Conservation (phyloP, 169 alveolate genomes). For the Plasmodium ovale region DNA sequence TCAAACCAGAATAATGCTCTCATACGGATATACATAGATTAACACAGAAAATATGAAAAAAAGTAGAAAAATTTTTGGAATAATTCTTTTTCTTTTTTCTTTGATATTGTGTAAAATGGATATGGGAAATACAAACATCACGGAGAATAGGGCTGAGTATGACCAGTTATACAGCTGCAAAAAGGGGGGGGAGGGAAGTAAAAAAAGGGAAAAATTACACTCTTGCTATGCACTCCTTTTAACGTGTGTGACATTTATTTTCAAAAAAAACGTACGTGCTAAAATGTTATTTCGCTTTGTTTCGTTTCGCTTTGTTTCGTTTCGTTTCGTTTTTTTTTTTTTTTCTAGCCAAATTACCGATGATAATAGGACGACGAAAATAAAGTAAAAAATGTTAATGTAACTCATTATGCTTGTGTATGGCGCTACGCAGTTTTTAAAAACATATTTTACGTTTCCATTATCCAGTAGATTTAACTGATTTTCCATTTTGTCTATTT, state of each 20-base stretch:
- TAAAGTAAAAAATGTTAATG: conserved; percentile 48
- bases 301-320: too few species aligned
- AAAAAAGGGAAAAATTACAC: neutral
- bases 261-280: neutral
- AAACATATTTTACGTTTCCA: conserved; percentile 55
- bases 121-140: conserved; percentile 46
- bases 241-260: too few species aligned
- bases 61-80: conserved; percentile 12
- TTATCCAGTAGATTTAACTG: conserved; percentile 1
- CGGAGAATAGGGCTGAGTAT: conserved; percentile 34
- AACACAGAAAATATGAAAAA: conserved; percentile 30
- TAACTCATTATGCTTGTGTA: conserved; percentile 39
- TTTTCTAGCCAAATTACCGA: conserved; percentile 40
- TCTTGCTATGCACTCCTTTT: neutral
- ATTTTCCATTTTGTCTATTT: conserved; percentile 42
- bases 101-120: conserved; percentile 50
- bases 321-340: neutral
- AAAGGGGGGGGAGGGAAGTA: neutral
- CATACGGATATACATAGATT: conserved; percentile 51
- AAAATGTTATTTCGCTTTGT: neutral
- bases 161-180: conserved; percentile 74
- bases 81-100: conserved; percentile 3
- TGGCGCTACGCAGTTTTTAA: conserved; percentile 61
- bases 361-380: conserved; percentile 42
- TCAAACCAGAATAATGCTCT: conserved; percentile 41